phyloP scores from a whole-genome alignment of 768 basidiomycete genomes.

The Pleurotus tuoliensis region DNA sequence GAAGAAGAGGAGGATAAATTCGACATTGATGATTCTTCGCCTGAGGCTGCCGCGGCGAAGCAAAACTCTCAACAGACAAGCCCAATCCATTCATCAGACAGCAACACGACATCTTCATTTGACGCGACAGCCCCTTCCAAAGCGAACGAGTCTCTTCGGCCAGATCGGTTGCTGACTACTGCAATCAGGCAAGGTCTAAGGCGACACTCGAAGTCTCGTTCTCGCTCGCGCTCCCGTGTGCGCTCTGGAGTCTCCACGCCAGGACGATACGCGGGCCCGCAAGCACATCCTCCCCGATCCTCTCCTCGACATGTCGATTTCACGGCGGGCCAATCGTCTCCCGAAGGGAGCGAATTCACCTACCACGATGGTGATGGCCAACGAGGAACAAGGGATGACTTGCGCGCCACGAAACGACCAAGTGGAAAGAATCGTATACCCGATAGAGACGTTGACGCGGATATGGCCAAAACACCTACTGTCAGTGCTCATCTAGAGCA shows the following conservation, averaged over 20 bases:
- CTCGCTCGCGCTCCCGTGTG: slow-evolving; percentile 37
- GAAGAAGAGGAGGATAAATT: slow-evolving; percentile 80
- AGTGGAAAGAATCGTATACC: slow-evolving; percentile 58
- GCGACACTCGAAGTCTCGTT: slow-evolving; percentile 39
- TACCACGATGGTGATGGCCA: slow-evolving; percentile 31
- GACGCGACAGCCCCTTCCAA: slow-evolving; percentile 20
- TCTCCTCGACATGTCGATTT: slow-evolving; percentile 54
- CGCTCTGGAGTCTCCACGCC: slow-evolving; percentile 64
- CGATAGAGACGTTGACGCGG: slow-evolving; percentile 54
- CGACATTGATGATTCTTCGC: slow-evolving; percentile 91
- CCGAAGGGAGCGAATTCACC: slow-evolving; percentile 33
- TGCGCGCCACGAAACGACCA: slow-evolving; percentile 22
- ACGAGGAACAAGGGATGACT: slow-evolving; percentile 29
- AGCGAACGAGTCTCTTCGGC: slow-evolving; percentile 23
- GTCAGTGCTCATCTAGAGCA: slow-evolving; percentile 30
- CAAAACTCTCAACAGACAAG: slow-evolving; percentile 9
- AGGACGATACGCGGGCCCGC: slow-evolving; percentile 50
- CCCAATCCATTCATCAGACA: background rate
- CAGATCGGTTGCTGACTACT: slow-evolving; percentile 22
- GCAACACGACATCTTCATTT: slow-evolving; percentile 16
- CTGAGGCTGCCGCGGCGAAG: slow-evolving; percentile 36
- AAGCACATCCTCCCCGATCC: slow-evolving; percentile 42
- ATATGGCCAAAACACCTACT: slow-evolving; percentile 60
- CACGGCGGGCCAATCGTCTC: slow-evolving; percentile 21
- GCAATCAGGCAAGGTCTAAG: slow-evolving; percentile 20